Evolutionary conservation across 129 eudicot genomes (phyloP), one percentile per base, ranked within the genome.

Genomic region (Glebionis coronaria): DNA sequence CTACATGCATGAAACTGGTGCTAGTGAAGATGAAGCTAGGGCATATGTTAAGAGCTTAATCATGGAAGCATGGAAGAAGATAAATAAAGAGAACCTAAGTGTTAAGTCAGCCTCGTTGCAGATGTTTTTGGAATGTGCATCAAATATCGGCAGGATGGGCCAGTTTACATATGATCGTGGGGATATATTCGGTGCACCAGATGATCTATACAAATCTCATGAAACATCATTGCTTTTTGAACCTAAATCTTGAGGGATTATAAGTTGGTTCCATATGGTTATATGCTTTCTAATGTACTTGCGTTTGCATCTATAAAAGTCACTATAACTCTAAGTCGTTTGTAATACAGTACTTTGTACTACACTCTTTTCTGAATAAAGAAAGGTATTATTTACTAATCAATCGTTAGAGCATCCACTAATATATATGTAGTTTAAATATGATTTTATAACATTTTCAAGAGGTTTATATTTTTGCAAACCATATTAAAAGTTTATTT

Each of bases 1-100:
- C 11, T 80, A 83, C 86, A 86, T 83, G 86, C 79, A 86, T 16
- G 93, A 86, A 42, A 83, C 40, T 0, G 86, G 88, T 60, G 80
- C 29, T 53, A 52, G 75, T 5, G 71, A 76, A 45, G 79, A 80
- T 52, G 58, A 80, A 44, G 89, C 95, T 0, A 47, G 71, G 3
- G 65, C 65, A 4, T 47, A 78, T 70, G 70, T 79, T 11, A 73
- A 25, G 42, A 63, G 16, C 12, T 35, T 81, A 58, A 78, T 87
- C 13, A 3, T 57, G 0, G 75, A 73, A 57, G 66, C 79, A 12
- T 87, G 82, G 78, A 79, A 82, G 73, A 67, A 71, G 54, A 18
- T 82, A 62, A 82, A 60, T 21, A 50, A 67, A 65, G 74, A 56
- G 62, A 72, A 23, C 25, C 60, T 75, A 51, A 53, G 20, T 0